Percentiles rank a stretch among this genome's conserved stretches.
These are phyloP conservation scores for Saturnispora hagleri DNA, from an alignment of 805 yeast genomes.

Conservation along the genomic window DNA sequence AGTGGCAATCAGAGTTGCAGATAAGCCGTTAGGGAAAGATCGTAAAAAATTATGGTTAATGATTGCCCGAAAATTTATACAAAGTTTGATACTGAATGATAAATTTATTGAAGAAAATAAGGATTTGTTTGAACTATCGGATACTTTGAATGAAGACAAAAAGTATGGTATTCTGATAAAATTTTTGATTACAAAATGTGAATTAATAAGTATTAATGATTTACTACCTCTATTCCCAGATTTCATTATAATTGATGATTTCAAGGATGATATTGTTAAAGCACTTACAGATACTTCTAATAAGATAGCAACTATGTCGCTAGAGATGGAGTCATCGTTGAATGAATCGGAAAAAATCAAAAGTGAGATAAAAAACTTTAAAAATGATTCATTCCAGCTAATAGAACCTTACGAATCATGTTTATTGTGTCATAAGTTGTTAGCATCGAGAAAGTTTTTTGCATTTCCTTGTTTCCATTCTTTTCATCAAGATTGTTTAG, in stretches of 20 bases:
- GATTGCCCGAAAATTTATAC: slow-evolving; percentile 44
- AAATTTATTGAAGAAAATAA: slow-evolving; percentile 19
- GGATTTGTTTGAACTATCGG: slow-evolving; percentile 9
- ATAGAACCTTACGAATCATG: slow-evolving; percentile 85
- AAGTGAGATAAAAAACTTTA: slow-evolving; percentile 43
- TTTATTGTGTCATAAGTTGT: slow-evolving; percentile 54
- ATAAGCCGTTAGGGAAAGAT: slow-evolving; percentile 34
- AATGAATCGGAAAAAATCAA: slow-evolving; percentile 49
- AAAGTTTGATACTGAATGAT: slow-evolving; percentile 24
- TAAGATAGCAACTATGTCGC: slow-evolving; percentile 53
- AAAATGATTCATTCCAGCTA: slow-evolving; percentile 46
- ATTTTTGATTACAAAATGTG: slow-evolving; percentile 36
- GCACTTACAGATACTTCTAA: slow-evolving; percentile 69
- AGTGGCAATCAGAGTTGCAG: slow-evolving; percentile 49
- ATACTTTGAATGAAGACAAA: slow-evolving; percentile 4
- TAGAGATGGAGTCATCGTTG: slow-evolving; percentile 70
- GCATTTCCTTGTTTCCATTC: slow-evolving; percentile 87
- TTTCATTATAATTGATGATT: slow-evolving; percentile 67
- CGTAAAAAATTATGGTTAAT: slow-evolving; percentile 69
- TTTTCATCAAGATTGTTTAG: slow-evolving; percentile 83
- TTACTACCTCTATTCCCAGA: slow-evolving; percentile 79
- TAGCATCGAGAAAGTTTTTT: slow-evolving; percentile 64
- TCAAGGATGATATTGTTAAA: slow-evolving; percentile 73
- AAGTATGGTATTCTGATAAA: slow-evolving; percentile 22
- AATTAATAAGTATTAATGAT: slow-evolving; percentile 62